Percentiles rank a stretch among this genome's conserved stretches.
Conservation (phyloP, 305 asterid species). For the Plantago coronopus region DNA sequence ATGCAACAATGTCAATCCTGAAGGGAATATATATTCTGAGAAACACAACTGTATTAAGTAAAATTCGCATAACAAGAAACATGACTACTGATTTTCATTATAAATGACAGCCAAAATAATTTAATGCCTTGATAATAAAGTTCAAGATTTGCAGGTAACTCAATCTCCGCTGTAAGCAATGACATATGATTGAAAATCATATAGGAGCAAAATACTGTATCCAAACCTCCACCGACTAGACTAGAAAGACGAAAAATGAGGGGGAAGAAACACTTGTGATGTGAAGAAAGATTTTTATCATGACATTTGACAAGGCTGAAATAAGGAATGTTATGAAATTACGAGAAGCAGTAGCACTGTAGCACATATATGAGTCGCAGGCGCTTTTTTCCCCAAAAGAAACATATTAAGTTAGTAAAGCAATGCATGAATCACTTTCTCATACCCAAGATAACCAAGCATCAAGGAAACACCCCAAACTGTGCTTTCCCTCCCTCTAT, state of each 20-base stretch:
- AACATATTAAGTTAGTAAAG: slow-evolving; percentile 12
- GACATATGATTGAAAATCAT: neutral
- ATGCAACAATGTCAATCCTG: neutral
- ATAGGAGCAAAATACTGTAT: neutral
- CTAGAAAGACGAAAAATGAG: too few species aligned
- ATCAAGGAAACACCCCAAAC: slow-evolving; percentile 98
- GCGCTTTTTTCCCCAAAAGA: neutral
- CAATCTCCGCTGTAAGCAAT: neutral
- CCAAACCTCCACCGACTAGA: neutral
- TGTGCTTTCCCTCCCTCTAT: slow-evolving; percentile 85
- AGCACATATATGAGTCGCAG: neutral
- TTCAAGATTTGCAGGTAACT: neutral
- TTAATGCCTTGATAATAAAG: neutral
- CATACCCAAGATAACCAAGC: slow-evolving; percentile 98
- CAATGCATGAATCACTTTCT: slow-evolving; percentile 18
- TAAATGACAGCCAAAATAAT: too few species aligned
- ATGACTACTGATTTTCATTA: neutral
- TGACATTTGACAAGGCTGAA: neutral
- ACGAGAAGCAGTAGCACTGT: neutral
- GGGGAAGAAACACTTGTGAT: neutral
- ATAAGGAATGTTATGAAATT: neutral
- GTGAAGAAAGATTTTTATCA: neutral
- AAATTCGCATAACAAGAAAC: neutral
- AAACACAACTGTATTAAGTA: neutral
- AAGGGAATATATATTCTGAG: neutral